Percentiles rank a stretch among this genome's conserved stretches.
phyloP scores from a whole-genome alignment of 441 rosid species.

The Viola pubescens region DNA sequence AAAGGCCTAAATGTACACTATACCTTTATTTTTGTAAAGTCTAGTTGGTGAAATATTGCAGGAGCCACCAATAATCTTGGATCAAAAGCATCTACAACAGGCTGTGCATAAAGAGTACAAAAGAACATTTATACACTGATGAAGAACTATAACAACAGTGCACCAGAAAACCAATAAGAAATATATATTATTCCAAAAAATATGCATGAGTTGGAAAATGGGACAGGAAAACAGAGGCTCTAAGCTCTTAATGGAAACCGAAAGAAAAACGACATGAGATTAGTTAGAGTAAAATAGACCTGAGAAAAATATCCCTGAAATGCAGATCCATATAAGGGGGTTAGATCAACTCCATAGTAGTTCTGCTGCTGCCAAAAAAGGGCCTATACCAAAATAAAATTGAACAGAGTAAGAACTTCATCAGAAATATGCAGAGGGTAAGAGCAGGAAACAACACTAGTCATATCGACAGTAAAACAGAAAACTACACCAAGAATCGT shows the following conservation, averaged over 20 bases:
- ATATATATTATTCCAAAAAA: neutral
- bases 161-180: neutral
- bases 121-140: too few species aligned
- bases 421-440: neutral
- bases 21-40: conserved; percentile 75
- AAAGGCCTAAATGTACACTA: neutral
- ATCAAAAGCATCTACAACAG: conserved; percentile 98
- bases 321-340: conserved; percentile 70
- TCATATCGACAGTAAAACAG: neutral
- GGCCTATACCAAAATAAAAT: conserved; percentile 39
- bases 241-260: neutral
- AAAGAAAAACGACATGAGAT: neutral
- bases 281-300: conserved; percentile 31
- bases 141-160: neutral
- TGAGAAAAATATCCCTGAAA: conserved; percentile 90
- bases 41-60: conserved; percentile 52
- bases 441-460: neutral
- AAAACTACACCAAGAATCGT: too few species aligned
- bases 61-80: conserved; percentile 93
- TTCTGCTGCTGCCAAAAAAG: conserved; percentile 94
- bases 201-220: neutral
- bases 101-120: conserved; percentile 40
- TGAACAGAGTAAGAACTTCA: neutral
- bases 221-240: neutral
- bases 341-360: conserved; percentile 85